Evolutionary conservation across 1,284 basidiomycete genomes (phyloP), one percentile per base, ranked within the genome.

Genomic region (Jaminaea rosea): DNA sequence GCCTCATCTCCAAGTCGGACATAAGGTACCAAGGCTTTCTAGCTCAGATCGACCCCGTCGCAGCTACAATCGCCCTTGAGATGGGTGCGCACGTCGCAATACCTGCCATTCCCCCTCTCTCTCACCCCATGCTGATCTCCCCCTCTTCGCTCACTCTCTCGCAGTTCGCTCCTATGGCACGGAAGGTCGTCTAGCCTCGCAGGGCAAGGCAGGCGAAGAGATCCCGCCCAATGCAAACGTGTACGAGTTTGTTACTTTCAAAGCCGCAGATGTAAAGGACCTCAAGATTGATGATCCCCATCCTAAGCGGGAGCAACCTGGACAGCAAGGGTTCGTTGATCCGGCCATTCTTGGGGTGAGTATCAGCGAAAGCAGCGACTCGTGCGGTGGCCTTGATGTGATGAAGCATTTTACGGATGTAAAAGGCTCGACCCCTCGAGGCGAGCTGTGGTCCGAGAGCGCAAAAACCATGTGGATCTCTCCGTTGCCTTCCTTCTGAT

Each of bases 131-230:
- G n/a, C n/a, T n/a, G n/a, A n/a, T n/a, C 34, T 36, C 10, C 21
- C n/a, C 34, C 34, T 36, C 10, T 21, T 4, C 34, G 37, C 28
- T 41, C 26, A 3, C 32, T 24, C 45, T 28, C 23, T n/a, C n/a
- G n/a, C 58, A 88, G 88, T 90, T 32, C 87, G 80, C 67, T 88
- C 86, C 39, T 88, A 88, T 86, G 87, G 87, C 31, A 90, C 88
- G 4, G 87, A 90, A 74, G 80, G 82, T 53, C 82, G 88, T 67
- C 81, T 85, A 19, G 60, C 74, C 9, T 63, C 73, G 17, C 67
- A 67, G 23, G 74, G 68, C 8, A 81, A 85, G n/a, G 53, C 66
- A 28, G 60, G 67, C 19, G 74, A 74, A 44, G 75, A 72, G 51
- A 71, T 77, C 24, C 72, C 75, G 2, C 60, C 72, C 13, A 69